A percentile compares a stretch with the other conserved stretches of the same genome.
These are phyloP conservation scores for Leccinum disarticulatum DNA, from an alignment of 768 basidiomycete species.

Conservation along the genomic window DNA sequence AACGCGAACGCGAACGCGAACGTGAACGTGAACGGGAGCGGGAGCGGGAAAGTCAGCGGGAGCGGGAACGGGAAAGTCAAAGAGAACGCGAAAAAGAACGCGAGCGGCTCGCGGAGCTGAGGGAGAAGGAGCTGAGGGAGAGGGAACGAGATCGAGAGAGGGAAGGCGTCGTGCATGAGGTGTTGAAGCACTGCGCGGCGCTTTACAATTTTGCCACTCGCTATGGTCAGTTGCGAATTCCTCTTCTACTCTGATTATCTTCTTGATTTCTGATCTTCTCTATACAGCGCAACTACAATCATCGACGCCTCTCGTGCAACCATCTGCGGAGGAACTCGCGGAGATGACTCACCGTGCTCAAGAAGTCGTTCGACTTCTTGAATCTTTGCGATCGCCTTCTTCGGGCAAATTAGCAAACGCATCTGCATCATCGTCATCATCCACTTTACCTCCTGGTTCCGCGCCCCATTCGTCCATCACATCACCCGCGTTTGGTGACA, in stretches of 20 bases:
- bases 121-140: conserved; percentile 25
- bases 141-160: conserved; percentile 23
- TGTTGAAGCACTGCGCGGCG: conserved; percentile 51
- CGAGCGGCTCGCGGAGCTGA: conserved; percentile 22
- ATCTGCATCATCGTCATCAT: conserved; percentile 13
- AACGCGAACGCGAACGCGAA: conserved; percentile 25
- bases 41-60: conserved; percentile 20
- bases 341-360: conserved; percentile 71
- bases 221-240: conserved; percentile 50
- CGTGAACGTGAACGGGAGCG: conserved; percentile 22
- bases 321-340: conserved; percentile 52
- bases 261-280: conserved; percentile 5
- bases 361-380: conserved; percentile 66
- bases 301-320: conserved; percentile 49
- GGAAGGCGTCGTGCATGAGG: conserved; percentile 25
- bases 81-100: conserved; percentile 25
- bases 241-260: neutral
- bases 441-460: conserved; percentile 10
- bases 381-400: conserved; percentile 34
- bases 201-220: conserved; percentile 65
- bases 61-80: conserved; percentile 23
- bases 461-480: conserved; percentile 19
- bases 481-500: conserved; percentile 23
- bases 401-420: conserved; percentile 20
- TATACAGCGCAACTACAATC: conserved; percentile 39